Conservation (phyloP, 768 basidiomycete genomes). For the Boletus barrowsii region DNA sequence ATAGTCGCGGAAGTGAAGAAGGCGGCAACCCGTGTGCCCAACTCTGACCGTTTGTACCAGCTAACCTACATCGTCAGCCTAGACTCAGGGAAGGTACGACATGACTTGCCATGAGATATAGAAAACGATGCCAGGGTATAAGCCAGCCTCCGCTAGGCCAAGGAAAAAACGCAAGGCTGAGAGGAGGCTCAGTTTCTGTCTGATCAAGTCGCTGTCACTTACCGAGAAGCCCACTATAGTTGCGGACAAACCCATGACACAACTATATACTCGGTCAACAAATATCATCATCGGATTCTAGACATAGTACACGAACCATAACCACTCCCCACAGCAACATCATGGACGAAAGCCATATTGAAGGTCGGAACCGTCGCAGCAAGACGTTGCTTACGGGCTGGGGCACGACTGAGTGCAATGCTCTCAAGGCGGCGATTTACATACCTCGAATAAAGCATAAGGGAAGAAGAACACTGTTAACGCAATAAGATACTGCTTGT, state of each 20-base stretch:
- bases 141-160: conserved; percentile 50
- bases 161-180: conserved; percentile 61
- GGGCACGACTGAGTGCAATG: not conserved
- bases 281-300: not conserved
- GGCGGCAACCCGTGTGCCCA: conserved; percentile 65
- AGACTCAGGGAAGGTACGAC: not conserved
- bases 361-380: conserved; percentile 57
- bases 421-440: conserved; percentile 3
- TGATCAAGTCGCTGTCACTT: conserved; percentile 18
- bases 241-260: conserved; percentile 57
- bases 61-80: conserved; percentile 29
- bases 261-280: conserved; percentile 36
- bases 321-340: conserved; percentile 41
- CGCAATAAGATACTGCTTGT: conserved; percentile 65
- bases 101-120: conserved; percentile 53
- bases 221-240: conserved; percentile 65
- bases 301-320: conserved; percentile 33
- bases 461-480: conserved; percentile 77
- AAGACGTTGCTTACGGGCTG: conserved; percentile 65
- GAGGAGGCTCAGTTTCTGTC: not conserved
- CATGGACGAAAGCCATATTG: conserved; percentile 56
- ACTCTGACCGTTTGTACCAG: conserved; percentile 80
- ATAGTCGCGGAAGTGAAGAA: conserved; percentile 83
- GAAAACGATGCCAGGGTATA: conserved; percentile 55
- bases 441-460: conserved; percentile 67